phyloP scores from a whole-genome alignment of 2,329 filamentous ascomycete genomes.

The Magnaporthales sp. region DNA sequence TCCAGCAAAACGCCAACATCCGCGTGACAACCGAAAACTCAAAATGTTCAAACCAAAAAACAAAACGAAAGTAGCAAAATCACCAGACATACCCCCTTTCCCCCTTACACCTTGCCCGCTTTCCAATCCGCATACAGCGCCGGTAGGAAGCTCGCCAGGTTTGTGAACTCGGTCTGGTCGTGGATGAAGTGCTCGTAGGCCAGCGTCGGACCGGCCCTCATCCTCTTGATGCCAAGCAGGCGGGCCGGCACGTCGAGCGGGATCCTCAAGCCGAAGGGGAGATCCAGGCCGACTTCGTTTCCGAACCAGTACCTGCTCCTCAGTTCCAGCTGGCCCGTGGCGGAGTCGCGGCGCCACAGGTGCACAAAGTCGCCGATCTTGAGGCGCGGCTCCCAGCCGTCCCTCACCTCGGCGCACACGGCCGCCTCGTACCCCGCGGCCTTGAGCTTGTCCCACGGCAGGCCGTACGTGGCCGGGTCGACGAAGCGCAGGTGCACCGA shows the following conservation, averaged over 20 bases:
- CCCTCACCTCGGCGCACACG: slow-evolving; percentile 9
- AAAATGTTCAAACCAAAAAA: too few species aligned
- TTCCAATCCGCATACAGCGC: slow-evolving; percentile 5
- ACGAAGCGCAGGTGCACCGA: slow-evolving; percentile 10
- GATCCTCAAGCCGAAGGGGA: slow-evolving; percentile 5
- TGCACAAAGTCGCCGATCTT: slow-evolving; percentile 12
- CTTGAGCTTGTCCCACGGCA: slow-evolving; percentile 8
- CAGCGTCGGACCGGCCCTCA: slow-evolving; percentile 7
- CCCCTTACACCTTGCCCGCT: neutral
- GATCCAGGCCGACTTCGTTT: slow-evolving; percentile 7
- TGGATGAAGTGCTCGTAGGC: slow-evolving; percentile 11
- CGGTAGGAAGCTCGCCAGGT: slow-evolving; percentile 10
- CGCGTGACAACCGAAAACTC: too few species aligned
- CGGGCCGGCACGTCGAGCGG: slow-evolving; percentile 6
- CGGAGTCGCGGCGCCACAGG: slow-evolving; percentile 8
- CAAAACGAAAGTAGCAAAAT: too few species aligned
- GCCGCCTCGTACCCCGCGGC: slow-evolving; percentile 8
- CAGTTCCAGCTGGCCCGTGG: slow-evolving; percentile 8
- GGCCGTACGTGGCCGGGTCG: slow-evolving; percentile 7
- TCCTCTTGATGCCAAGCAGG: slow-evolving; percentile 8
- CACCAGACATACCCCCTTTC: neutral
- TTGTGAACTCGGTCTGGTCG: slow-evolving; percentile 12
- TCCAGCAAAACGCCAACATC: too few species aligned
- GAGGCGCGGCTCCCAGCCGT: slow-evolving; percentile 8
- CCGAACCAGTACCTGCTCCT: slow-evolving; percentile 11